Evolutionary conservation across 331 rosid genomes (phyloP), one percentile per base, ranked within the genome.

Genomic region (Stylosanthes scabra): DNA sequence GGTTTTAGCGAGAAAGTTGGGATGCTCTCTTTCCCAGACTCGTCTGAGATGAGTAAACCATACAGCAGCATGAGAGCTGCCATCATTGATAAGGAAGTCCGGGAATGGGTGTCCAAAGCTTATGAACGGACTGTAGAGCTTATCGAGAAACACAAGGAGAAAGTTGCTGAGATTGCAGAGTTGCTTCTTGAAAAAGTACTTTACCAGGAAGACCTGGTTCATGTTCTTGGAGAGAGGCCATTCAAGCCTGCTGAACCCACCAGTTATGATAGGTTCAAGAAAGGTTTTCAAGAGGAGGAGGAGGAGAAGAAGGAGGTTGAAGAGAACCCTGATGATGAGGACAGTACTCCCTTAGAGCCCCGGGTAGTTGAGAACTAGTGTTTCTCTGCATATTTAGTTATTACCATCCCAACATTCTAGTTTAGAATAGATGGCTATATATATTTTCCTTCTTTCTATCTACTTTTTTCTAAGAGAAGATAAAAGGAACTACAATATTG

Each of bases 1-100:
- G 98, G 98, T 31, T 93, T 93, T 34, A 93, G 98, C 7, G 93
- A 88, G 9, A 93, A 90, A 79, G 98, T 93, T n/a, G 98, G 97
- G 5, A 91, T 88, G 65, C 93, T 93, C 46, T 90, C 98, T 25
- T 93, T 90, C 74, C 98, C 97, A 20, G 25, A 20, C 25, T 20
- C 25, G 25, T 57, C 87, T 70, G 34, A 83, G 81, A 45, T 96
- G 84, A 2, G 97, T 40, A 93, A 90, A 71, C 98, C 97, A 45
- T 93, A 88, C 84, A 87, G 98, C 82, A 81, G 79, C 82, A 67
- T 87, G 72, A 93, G 97, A 6, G 96, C 80, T 3, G 89, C 90
- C 29, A 77, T 93, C 58, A 93, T 93, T 2, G 98, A 93, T 41
- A 12, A 4, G 1, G 98, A 93, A 75, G 98, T 93, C 68, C 86